phyloP scores from a whole-genome alignment of 2,329 filamentous ascomycete species.

The Arachnopeziza araneosa region DNA sequence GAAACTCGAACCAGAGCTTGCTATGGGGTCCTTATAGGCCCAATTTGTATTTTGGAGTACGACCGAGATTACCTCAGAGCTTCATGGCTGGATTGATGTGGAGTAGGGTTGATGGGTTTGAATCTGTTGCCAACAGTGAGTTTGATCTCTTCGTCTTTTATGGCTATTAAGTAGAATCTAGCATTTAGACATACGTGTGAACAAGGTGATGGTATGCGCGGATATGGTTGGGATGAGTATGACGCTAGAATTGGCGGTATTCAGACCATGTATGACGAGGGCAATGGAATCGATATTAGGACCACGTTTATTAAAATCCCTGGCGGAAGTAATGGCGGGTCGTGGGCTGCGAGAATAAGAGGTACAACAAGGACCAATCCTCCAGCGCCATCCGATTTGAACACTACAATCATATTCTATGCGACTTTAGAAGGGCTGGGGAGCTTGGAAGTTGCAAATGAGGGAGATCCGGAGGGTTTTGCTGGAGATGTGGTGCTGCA shows the following conservation, averaged over 20 bases:
- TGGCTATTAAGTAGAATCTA: slow-evolving; percentile 34
- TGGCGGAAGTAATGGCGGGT: slow-evolving; percentile 78
- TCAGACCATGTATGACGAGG: slow-evolving; percentile 85
- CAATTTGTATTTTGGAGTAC: slow-evolving; percentile 89
- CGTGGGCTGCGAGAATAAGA: slow-evolving; percentile 85
- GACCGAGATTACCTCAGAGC: slow-evolving; percentile 75
- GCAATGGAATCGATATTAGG: slow-evolving; percentile 83
- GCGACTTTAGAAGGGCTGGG: slow-evolving; percentile 72
- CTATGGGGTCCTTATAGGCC: slow-evolving; percentile 95
- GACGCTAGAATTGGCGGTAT: slow-evolving; percentile 82
- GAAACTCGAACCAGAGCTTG: slow-evolving; percentile 69
- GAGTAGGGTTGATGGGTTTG: slow-evolving; percentile 77
- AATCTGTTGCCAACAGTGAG: slow-evolving; percentile 69
- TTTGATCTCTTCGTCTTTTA: slow-evolving; percentile 13
- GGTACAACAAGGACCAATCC: slow-evolving; percentile 65
- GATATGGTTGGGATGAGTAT: slow-evolving; percentile 98
- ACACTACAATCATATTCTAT: slow-evolving; percentile 78
- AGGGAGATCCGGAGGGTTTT: slow-evolving; percentile 48
- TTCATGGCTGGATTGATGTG: slow-evolving; percentile 82
- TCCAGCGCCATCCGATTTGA: slow-evolving; percentile 54
- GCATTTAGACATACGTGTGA: slow-evolving; percentile 93
- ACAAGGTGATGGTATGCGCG: slow-evolving; percentile 87
- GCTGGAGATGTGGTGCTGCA: slow-evolving; percentile 60
- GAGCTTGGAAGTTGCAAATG: slow-evolving; percentile 54
- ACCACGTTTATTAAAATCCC: slow-evolving; percentile 93